Evolutionary conservation across 192 early-diverging fungal genomes (phyloP), one percentile per base, ranked within the genome.

Genomic region (Coemansia sp.): DNA sequence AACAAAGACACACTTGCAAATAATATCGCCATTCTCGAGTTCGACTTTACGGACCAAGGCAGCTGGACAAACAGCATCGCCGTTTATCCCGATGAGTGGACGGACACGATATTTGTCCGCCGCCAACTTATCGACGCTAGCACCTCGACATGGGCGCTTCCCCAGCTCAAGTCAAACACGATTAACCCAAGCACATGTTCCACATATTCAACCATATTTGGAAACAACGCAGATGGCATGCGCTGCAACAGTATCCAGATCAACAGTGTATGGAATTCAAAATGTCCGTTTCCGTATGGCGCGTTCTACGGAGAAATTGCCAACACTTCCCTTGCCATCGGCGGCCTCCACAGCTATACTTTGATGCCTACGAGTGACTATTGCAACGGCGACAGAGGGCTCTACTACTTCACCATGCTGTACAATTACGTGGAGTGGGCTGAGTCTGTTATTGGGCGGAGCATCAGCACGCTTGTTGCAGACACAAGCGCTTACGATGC

Each of bases 271-370:
- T 63, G 41, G 26, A 55, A 45, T 23, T 30, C 26, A 15, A 14
- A 36, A 6, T 77, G 75, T 38, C 61, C 60, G 20, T 51, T 77
- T 41, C 75, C 75, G 6, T 77, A 77, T 21, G 75, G 75, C 20
- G 59, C 69, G 0, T 35, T 68, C 0, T 77, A 77, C 48, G 75
- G 69, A 46, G 35, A 66, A 12, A 43, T 60, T 8, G 58, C 51
- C 16, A 14, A 36, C 14, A 60, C 57, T 30, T 30, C 30, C 0
- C 64, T 70, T 59, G 75, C 61, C 11, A 53, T 71, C 30, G 65
- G 67, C 0, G 75, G 57, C 0, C 52, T 77, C 12, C 71, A 77
- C 41, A 71, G 69, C 49, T 69, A 77, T 43, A 60, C 61, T 0
- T 55, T 70, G 2, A 56, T 64, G 6, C 67, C 67, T 9, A 66